Base-by-base conservation (phyloP, 2,329 filamentous ascomycete genomes). In the Sclerotiophoma versabilis region DNA sequence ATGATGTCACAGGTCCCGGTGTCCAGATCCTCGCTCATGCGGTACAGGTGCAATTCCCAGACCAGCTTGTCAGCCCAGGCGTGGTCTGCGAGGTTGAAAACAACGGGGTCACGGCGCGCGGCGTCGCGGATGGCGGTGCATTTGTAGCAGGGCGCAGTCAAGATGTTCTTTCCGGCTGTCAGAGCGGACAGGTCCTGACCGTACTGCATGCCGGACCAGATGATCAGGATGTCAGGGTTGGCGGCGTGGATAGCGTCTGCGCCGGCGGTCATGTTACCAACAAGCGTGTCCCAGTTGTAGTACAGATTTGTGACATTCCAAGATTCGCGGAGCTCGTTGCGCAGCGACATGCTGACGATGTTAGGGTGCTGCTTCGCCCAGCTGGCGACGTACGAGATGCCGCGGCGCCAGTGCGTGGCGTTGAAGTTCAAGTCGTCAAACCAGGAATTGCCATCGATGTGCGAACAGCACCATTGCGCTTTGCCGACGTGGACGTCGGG, bases 11-110 rank as follows among this genome's bases (percentile, higher is more conserved):
- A 83, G 12, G 71, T 77, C 2, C 77, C 80, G 1, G 79, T 81
- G 66, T 77, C 68, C n/a, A 69, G 47, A 51, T 71, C 66, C 50
- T 70, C 67, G 57, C 64, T 68, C 67, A 71, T 70, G 54, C 75
- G 76, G 76, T 86, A 87, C 25, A 80, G 77, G 72, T 87, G 84
- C 64, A 83, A 79, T 71, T 87, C 84, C 83, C 83, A 86, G 11
- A 86, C 82, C 61, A 83, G 77, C 71, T 86, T 86, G 70, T 81
- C 66, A 1, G 76, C 75, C 79, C 80, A 83, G 7, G 79, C 65
- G 62, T 82, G 74, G 32, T 66, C 67, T 37, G 69, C 76, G 7
- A 82, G 70, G 54, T 81, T 76, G 66, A 83, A 83, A 42, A 77
- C 70, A 3, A 77, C 68, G 0, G 80, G 79, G 2, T 77, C 69